Conservation (phyloP, 2,329 filamentous ascomycete species). For the Fusarium sp. region DNA sequence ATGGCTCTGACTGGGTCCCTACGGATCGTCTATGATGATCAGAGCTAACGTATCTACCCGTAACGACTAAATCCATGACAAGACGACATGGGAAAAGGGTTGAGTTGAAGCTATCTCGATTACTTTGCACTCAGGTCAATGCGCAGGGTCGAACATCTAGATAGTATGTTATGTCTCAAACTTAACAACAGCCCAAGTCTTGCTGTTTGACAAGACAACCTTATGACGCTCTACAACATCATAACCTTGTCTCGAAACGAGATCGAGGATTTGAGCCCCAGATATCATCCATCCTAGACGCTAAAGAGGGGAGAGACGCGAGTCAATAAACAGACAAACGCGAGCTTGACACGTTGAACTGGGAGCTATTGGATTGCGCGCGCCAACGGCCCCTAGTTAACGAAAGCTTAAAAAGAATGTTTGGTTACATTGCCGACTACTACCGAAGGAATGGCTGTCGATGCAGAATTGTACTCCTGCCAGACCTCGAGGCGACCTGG, state of each 20-base stretch:
- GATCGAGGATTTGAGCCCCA: constrained; percentile 20
- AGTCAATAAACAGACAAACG: constrained; percentile 19
- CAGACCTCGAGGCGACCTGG: constrained; percentile 26
- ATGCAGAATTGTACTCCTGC: constrained; percentile 5
- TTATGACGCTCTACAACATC: constrained; percentile 1
- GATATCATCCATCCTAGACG: not conserved
- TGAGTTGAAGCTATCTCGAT: not conserved
- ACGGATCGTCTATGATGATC: constrained; percentile 19
- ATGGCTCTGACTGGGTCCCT: constrained; percentile 12
- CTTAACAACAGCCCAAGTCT: not conserved
- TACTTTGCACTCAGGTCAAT: too few species aligned
- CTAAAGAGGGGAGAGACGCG: constrained; percentile 26
- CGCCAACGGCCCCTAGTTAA: constrained; percentile 6
- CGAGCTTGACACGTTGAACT: constrained; percentile 30
- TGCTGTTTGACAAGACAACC: not conserved
- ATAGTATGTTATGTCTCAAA: too few species aligned
- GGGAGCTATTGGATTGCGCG: constrained; percentile 23
- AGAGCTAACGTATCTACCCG: constrained; percentile 26
- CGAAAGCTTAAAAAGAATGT: constrained; percentile 25
- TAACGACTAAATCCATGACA: constrained; percentile 12
- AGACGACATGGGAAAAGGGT: constrained; percentile 1
- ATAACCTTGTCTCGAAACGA: constrained; percentile 1
- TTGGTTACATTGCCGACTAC: constrained; percentile 2
- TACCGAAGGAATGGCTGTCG: constrained; percentile 31
- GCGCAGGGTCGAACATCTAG: too few species aligned